Conservation (phyloP, 2,329 filamentous ascomycete genomes). For the Dactylellina leptospora region DNA sequence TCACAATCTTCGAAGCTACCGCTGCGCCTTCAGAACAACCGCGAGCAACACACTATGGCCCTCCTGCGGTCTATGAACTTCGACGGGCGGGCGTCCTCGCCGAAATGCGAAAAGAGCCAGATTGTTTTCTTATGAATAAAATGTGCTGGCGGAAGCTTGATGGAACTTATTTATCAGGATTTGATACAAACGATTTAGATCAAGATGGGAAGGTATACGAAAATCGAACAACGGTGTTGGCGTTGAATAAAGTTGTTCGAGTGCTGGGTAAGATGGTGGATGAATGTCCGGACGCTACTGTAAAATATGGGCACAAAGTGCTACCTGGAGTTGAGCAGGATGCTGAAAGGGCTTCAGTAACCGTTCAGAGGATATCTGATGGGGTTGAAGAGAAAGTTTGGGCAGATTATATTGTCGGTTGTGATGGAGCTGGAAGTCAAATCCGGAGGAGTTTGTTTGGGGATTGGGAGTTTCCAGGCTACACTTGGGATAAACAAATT, state of each 20-base stretch:
- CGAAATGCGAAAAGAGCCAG: constrained; percentile 62
- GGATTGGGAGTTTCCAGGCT: constrained; percentile 66
- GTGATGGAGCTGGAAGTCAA: constrained; percentile 66
- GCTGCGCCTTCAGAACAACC: constrained; percentile 68
- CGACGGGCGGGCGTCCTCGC: constrained; percentile 69
- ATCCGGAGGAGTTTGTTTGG: constrained; percentile 66
- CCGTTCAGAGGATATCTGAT: constrained; percentile 21
- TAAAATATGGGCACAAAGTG: constrained; percentile 65
- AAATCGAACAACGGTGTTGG: constrained; percentile 62
- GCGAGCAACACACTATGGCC: constrained; percentile 70
- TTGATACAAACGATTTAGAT: constrained; percentile 56
- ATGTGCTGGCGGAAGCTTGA: constrained; percentile 63
- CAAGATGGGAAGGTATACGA: constrained; percentile 59
- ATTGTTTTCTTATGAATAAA: constrained; percentile 60
- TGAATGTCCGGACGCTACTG: constrained; percentile 58
- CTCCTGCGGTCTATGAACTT: constrained; percentile 69
- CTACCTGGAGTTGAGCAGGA: constrained; percentile 63
- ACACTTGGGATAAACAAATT: constrained; percentile 70
- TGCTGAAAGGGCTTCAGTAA: constrained; percentile 53
- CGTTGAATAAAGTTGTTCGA: constrained; percentile 62
- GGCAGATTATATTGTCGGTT: constrained; percentile 68
- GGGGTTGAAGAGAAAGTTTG: constrained; percentile 57
- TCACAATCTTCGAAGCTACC: constrained; percentile 68
- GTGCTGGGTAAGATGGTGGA: constrained; percentile 61
- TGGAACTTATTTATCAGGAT: constrained; percentile 59